These are phyloP conservation scores for Boletales sp. DNA, from an alignment of 768 basidiomycete genomes.

Conservation along the genomic window DNA sequence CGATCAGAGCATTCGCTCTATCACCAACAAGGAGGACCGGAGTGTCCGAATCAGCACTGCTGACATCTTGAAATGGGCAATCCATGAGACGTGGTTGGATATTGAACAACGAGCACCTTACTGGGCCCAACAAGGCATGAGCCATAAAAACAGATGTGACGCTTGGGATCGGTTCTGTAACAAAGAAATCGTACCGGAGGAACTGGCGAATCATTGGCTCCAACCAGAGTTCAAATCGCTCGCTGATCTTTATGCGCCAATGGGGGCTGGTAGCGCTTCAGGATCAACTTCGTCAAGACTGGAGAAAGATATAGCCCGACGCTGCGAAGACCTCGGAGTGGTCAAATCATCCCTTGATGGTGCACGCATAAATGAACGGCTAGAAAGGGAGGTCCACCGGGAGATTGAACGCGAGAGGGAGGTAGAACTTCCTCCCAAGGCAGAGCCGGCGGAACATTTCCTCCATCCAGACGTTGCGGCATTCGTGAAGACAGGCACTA, in stretches of 20 bases:
- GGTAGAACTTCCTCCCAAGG: not conserved
- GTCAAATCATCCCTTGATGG: not conserved
- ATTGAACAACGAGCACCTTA: conserved; percentile 35
- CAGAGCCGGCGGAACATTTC: not conserved
- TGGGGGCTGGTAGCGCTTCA: not conserved
- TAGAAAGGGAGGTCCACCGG: conserved; percentile 28
- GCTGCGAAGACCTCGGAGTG: conserved; percentile 11
- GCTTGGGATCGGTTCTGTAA: conserved; percentile 13
- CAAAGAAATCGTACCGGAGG: not conserved
- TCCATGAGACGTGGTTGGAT: conserved; percentile 39
- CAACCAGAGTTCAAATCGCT: conserved; percentile 35
- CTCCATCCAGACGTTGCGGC: conserved; percentile 1
- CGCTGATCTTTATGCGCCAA: conserved; percentile 30
- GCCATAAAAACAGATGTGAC: conserved; percentile 1
- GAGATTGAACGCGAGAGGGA: not conserved
- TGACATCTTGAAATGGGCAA: conserved; percentile 42
- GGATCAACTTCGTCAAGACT: not conserved
- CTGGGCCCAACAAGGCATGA: conserved; percentile 38
- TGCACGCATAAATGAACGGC: conserved; percentile 36
- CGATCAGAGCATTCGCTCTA: not conserved
- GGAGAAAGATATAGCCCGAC: conserved; percentile 1
- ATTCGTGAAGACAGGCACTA: not conserved
- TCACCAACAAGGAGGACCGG: conserved; percentile 3
- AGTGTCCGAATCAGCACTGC: not conserved
- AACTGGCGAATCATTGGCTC: conserved; percentile 30